Conservation (phyloP, 352 stramenopile species). For the Paralagenidium karlingii region DNA sequence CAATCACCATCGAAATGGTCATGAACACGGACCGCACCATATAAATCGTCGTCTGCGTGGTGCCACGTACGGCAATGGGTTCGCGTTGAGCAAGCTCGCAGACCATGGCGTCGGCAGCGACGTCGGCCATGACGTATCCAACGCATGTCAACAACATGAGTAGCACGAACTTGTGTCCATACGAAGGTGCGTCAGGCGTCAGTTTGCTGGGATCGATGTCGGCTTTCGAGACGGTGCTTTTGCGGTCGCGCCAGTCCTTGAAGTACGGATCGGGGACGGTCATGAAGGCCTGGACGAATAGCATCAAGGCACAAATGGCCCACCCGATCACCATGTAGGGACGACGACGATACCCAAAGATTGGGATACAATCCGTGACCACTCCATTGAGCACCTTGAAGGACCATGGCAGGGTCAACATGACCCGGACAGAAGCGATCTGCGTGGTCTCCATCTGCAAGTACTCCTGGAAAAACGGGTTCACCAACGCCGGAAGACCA, state of each 20-base stretch:
- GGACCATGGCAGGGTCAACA: constrained; percentile 35
- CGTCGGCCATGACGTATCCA: constrained; percentile 63
- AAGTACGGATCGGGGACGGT: constrained; percentile 40
- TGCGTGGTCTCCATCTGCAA: constrained; percentile 45
- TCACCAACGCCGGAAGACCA: constrained; percentile 45
- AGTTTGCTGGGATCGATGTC: not conserved
- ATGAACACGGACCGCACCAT: constrained; percentile 22
- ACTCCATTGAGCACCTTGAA: constrained; percentile 35
- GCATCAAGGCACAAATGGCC: constrained; percentile 17
- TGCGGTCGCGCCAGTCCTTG: constrained; percentile 12
- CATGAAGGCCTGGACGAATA: constrained; percentile 26
- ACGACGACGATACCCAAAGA: constrained; percentile 11
- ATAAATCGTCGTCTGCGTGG: constrained; percentile 21
- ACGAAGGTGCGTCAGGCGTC: constrained; percentile 18
- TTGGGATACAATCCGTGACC: constrained; percentile 17
- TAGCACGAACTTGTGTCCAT: constrained; percentile 37
- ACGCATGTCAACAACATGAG: constrained; percentile 61
- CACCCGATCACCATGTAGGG: constrained; percentile 28
- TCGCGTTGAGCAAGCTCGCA: constrained; percentile 44
- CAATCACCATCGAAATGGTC: constrained; percentile 22
- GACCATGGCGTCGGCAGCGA: constrained; percentile 49
- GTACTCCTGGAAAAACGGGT: constrained; percentile 65
- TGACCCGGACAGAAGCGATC: constrained; percentile 27
- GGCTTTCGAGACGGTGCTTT: constrained; percentile 13
- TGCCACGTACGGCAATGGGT: constrained; percentile 22